Percentiles rank a stretch among this genome's conserved stretches.
phyloP scores from a whole-genome alignment of 176 grass and related monocot species.

The Triticum turgidum region DNA sequence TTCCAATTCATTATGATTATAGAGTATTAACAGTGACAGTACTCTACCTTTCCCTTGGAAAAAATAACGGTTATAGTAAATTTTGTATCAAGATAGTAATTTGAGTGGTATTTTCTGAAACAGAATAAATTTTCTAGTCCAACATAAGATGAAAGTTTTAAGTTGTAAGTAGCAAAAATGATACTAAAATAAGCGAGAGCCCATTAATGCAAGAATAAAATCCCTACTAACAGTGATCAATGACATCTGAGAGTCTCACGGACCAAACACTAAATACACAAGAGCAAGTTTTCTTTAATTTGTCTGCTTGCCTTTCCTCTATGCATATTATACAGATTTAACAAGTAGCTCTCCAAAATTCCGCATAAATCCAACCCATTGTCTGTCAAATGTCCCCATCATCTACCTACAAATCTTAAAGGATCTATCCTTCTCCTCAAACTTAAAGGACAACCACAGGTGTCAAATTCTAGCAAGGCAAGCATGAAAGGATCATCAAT shows the following conservation, averaged over 20 bases:
- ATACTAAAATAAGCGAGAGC: slow-evolving; percentile 1
- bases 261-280: neutral
- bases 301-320: neutral
- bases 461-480: slow-evolving; percentile 13
- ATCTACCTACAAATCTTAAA: slow-evolving; percentile 16
- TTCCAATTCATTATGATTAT: neutral
- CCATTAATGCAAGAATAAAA: neutral
- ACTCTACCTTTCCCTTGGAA: neutral
- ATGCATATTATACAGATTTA: neutral
- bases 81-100: neutral
- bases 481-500: slow-evolving; percentile 8
- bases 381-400: slow-evolving; percentile 11
- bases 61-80: neutral
- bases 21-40: neutral
- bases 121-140: neutral
- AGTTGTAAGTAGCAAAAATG: neutral
- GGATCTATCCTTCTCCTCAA: slow-evolving; percentile 8
- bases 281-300: neutral
- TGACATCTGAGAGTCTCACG: neutral
- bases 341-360: slow-evolving; percentile 1
- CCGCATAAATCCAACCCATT: slow-evolving; percentile 5
- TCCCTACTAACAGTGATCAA: neutral
- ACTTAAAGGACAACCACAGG: slow-evolving; percentile 7
- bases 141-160: neutral
- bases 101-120: neutral